Conservation (phyloP, 441 rosid genomes). For the Pelargonium citronellum region DNA sequence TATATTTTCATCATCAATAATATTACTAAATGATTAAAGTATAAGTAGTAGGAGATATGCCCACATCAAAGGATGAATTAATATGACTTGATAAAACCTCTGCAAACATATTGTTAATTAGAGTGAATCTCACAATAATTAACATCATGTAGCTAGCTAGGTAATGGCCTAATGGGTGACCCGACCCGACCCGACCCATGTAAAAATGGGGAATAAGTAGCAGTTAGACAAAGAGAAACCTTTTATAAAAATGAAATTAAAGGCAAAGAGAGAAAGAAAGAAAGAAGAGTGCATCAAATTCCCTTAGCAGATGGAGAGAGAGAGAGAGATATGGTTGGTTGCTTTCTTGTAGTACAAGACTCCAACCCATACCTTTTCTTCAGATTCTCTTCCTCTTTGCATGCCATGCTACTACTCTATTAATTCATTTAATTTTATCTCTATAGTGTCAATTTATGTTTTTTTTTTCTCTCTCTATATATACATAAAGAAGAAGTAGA, state of each 20-base stretch:
- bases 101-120: constrained; percentile 14
- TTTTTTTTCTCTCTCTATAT: too few relatives aligned
- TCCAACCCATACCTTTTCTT: constrained; percentile 50
- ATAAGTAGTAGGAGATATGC: too few relatives aligned
- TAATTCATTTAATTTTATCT: too few relatives aligned
- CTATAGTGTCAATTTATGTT: neutral
- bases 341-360: constrained; percentile 53
- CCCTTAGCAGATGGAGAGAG: constrained; percentile 30
- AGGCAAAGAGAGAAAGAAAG: constrained; percentile 19
- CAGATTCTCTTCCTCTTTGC: constrained; percentile 28
- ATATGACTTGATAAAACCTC: too few relatives aligned
- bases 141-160: too few relatives aligned
- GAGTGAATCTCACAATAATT: neutral
- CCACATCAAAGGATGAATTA: too few relatives aligned
- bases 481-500: neutral
- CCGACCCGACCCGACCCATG: neutral
- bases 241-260: constrained; percentile 35
- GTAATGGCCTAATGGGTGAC: too few relatives aligned
- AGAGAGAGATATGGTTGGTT: constrained; percentile 36
- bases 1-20: too few relatives aligned
- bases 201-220: constrained; percentile 13
- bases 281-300: constrained; percentile 41
- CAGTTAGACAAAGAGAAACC: too few relatives aligned
- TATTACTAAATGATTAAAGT: too few relatives aligned
- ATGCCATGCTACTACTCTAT: neutral